Base-by-base conservation (phyloP, 2,329 filamentous ascomycete genomes). In the Lasiodiplodia hormozganensis region DNA sequence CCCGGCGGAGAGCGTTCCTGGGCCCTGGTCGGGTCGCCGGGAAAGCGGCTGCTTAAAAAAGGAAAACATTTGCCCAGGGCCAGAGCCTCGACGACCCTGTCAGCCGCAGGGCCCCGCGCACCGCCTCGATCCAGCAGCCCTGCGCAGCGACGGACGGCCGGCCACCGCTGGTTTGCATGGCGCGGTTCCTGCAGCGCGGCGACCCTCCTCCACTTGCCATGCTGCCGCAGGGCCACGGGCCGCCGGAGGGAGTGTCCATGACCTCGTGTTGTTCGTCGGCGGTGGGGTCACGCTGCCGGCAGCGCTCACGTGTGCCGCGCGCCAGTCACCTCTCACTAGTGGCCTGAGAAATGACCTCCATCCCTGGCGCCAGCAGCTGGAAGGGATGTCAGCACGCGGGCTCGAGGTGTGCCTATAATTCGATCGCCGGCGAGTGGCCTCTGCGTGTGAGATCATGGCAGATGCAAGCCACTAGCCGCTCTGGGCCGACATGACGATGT, bases 11-110 rank as follows among this genome's bases (percentile, higher is more conserved):
- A 64, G 28, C 11, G 43, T 36, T 64, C 60, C 60, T 52, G 31
- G 25, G 47, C 60, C 60, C 60, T 64, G 28, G 47, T 52, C 47
- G 31, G 21, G 40, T 47, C 36, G 57, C 40, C 60, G 60, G 43
- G 34, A 64, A 52, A n/a, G 60, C 60, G 60, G 58, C 47, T 52
- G 60, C 31, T 64, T 64, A 64, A 64, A 64, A 64, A 64, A 52
- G 60, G 60, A 51, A 64, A 64, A 10, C 60, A 62, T 18, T 11
- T n/a, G 58, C 58, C 58, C 58, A 18, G 58, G 40, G 25, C 57
- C 58, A 51, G 58, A 62, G 58, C 58, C 58, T 62, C 58, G 58
- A 62, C n/a, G 43, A 28, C 43, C 43, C 60, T 38, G 60, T 52
- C 60, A 52, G 60, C 60, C 47, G 40, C 47, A 47, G 38, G 36